These are phyloP conservation scores for Neurospora pannonica DNA, from an alignment of 495 filamentous ascomycete species.

Conservation along the genomic window DNA sequence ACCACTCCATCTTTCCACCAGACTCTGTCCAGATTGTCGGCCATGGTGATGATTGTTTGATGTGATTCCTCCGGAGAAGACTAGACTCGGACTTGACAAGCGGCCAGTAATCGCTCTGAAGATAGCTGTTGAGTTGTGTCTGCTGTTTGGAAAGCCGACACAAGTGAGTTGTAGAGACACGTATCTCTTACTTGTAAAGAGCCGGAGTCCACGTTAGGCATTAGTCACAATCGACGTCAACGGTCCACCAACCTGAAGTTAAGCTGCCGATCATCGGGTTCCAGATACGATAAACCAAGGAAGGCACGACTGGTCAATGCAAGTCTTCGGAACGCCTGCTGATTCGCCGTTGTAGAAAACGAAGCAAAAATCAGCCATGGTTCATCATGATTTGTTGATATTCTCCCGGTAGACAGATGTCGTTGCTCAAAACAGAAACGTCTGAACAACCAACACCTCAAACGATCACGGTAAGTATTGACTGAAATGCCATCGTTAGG, in stretches of 20 bases:
- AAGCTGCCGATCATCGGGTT: not conserved
- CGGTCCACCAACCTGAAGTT: not conserved
- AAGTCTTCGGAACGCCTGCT: not conserved
- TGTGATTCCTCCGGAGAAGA: not conserved
- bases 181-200: not conserved
- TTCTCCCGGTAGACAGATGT: not conserved
- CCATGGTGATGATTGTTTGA: not conserved
- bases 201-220: not conserved
- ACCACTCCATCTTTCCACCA: conserved; percentile 40
- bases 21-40: not conserved
- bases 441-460: not conserved
- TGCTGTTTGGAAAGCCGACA: not conserved
- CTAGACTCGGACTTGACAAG: not conserved
- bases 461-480: not conserved
- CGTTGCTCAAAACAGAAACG: not conserved
- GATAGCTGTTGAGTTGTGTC: not conserved
- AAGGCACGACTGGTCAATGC: not conserved
- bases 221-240: not conserved
- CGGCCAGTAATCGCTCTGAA: not conserved
- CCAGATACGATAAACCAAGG: not conserved
- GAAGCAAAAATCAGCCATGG: not conserved
- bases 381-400: not conserved
- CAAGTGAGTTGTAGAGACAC: not conserved
- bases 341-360: not conserved
- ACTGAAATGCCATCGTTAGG: not conserved